phyloP scores from a whole-genome alignment of 148 eudicot genomes.

The Tetragonia tetragonoides region DNA sequence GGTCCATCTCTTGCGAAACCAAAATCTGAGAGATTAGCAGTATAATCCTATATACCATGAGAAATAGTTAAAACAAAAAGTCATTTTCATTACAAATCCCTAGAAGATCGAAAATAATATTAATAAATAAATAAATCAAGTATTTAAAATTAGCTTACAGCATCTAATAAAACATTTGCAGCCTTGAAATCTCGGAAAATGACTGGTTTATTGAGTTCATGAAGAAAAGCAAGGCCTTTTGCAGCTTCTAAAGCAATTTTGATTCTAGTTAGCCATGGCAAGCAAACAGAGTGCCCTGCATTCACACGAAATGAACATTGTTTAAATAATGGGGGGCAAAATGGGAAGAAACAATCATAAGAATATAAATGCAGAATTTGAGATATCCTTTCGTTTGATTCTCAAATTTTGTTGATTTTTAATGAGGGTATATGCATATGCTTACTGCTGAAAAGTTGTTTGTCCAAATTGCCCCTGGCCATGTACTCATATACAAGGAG shows the following conservation, averaged over 20 bases:
- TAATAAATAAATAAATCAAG: not conserved
- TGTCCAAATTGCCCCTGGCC: constrained; percentile 74
- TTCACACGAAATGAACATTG: not conserved
- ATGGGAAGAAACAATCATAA: constrained; percentile 8
- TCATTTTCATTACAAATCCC: not conserved
- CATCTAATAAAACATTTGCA: constrained; percentile 62
- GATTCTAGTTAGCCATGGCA: constrained; percentile 78
- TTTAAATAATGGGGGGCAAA: constrained; percentile 12
- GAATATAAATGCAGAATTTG: not conserved
- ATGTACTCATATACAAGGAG: constrained; percentile 86
- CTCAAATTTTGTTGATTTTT: not conserved
- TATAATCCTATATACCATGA: constrained; percentile 49
- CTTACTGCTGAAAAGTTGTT: constrained; percentile 71
- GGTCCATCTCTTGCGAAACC: constrained; percentile 86
- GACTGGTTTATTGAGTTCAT: constrained; percentile 63
- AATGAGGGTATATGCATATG: not conserved
- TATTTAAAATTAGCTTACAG: constrained; percentile 42
- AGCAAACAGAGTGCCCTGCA: constrained; percentile 52
- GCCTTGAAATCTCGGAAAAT: constrained; percentile 76
- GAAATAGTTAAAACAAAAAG: not conserved
- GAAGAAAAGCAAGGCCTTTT: constrained; percentile 76
- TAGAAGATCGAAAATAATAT: not conserved
- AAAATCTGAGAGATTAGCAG: constrained; percentile 74
- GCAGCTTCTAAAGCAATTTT: constrained; percentile 77
- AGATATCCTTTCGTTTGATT: not conserved